Evolutionary conservation across 1,284 basidiomycete species (phyloP), one percentile per base, ranked within the genome.

Genomic region (Takashimella tepidaria): DNA sequence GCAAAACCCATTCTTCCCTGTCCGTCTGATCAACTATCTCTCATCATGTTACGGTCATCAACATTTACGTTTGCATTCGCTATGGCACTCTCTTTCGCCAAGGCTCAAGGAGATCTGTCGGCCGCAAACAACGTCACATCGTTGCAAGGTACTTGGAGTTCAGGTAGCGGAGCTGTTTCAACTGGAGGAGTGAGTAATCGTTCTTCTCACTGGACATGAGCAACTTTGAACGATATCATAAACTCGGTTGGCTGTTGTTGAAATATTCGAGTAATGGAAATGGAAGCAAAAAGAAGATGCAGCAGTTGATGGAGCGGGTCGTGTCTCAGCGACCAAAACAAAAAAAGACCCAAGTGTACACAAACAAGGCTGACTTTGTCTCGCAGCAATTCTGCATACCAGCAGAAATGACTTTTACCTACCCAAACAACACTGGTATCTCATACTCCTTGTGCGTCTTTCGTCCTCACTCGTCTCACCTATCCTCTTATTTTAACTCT

Each of bases 331-430:
- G n/a, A n/a, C n/a, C n/a, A n/a, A n/a, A n/a, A n/a, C n/a, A n/a
- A n/a, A n/a, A n/a, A n/a, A n/a, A n/a, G n/a, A n/a, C n/a, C 10
- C 25, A 40, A 31, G 22, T 27, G 31, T 2, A 37, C 11, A 16
- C 19, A 19, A 22, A 27, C 20, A 41, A n/a, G n/a, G 19, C 44
- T 47, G 41, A 50, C 52, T 6, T 25, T 19, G 12, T 13, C n/a
- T n/a, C 22, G 21, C 63, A 93, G 91, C 79, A 80, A 55, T 95
- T 93, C 70, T 89, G 87, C 43, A 84, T 86, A 68, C 92, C 92
- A 1, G 79, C 82, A 45, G 88, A 90, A 64, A 76, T 80, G 75
- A 80, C 85, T 3, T 96, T 97, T 76, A 84, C 56, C 44, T 91
- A 91, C 69, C 92, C 92, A 2, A 69, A 70, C 51, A 90, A 83